Conservation (phyloP, 306 rosid species). For the Comarum palustre region DNA sequence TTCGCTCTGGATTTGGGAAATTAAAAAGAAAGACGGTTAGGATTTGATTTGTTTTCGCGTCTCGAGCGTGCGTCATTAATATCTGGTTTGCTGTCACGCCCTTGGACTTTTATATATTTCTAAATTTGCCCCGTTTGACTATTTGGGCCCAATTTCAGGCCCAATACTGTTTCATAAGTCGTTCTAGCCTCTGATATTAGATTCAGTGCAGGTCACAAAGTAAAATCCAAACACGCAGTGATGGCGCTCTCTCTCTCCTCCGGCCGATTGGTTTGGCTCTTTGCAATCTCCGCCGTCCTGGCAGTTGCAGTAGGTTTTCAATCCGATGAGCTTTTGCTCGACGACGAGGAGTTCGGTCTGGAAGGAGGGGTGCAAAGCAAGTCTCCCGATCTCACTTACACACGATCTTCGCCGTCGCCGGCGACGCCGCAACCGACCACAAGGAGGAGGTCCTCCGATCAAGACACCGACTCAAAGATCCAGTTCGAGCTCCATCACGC, state of each 20-base stretch:
- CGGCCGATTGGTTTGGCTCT: conserved; percentile 2
- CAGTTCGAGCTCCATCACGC: conserved; percentile 85
- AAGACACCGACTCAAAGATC: conserved; percentile 83
- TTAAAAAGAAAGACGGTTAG: background rate
- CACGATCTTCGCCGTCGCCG: conserved; percentile 29
- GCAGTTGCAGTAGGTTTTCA: conserved; percentile 53
- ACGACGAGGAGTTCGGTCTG: conserved; percentile 88
- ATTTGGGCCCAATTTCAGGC: background rate
- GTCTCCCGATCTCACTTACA: conserved; percentile 33
- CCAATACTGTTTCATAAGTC: conserved; percentile 1
- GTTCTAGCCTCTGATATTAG: background rate
- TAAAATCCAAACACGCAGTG: background rate
- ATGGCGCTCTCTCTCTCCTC: conserved; percentile 24
- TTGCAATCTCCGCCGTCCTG: conserved; percentile 33
- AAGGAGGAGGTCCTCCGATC: conserved; percentile 65
- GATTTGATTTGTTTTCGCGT: background rate
- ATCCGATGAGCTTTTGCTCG: conserved; percentile 87
- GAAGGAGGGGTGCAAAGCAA: conserved; percentile 59
- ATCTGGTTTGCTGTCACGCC: conserved; percentile 2
- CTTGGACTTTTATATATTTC: background rate
- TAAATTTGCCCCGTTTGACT: no score
- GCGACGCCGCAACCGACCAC: conserved; percentile 17
- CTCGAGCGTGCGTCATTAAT: background rate
- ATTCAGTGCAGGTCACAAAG: background rate
- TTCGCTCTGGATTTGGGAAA: conserved; percentile 1